Percentiles rank a stretch among this genome's conserved stretches.
Evolutionary conservation across 805 yeast genomes (phyloP).

Genomic region (Helenozyma baotianmanensis): DNA sequence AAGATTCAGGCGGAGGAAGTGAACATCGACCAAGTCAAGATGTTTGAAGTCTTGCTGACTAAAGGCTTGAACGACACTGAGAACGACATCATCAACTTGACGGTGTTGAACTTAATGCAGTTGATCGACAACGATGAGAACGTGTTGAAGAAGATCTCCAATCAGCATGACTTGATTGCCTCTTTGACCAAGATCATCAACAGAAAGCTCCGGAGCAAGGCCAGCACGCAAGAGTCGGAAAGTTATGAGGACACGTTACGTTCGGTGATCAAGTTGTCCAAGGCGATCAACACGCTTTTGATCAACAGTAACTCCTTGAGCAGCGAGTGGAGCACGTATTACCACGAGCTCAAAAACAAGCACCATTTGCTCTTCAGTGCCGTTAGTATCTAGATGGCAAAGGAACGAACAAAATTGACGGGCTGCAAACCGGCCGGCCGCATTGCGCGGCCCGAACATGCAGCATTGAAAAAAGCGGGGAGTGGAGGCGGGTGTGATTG

Average conservation of each 20-base stretch:
- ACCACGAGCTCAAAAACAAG: conserved; percentile 13
- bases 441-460: not conserved
- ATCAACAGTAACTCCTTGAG: conserved; percentile 7
- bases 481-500: too few relatives aligned
- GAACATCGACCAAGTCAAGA: conserved; percentile 24
- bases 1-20: conserved; percentile 5
- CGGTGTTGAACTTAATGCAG: conserved; percentile 40
- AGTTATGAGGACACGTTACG: conserved; percentile 45
- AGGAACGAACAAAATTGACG: not conserved
- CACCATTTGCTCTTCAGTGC: conserved; percentile 16
- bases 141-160: conserved; percentile 28
- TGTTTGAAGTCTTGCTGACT: conserved; percentile 40
- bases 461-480: too few relatives aligned
- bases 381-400: not conserved
- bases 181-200: conserved; percentile 34
- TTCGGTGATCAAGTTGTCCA: conserved; percentile 27
- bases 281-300: conserved; percentile 14
- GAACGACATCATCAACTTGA: conserved; percentile 51
- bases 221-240: conserved; percentile 66
- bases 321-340: conserved; percentile 13
- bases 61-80: conserved; percentile 58
- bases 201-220: conserved; percentile 51
- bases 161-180: conserved; percentile 28
- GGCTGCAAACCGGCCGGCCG: not conserved
- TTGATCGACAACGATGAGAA: conserved; percentile 19